These are phyloP conservation scores for Orbilia quercus DNA, from an alignment of 2,329 filamentous ascomycete species.

Conservation along the genomic window DNA sequence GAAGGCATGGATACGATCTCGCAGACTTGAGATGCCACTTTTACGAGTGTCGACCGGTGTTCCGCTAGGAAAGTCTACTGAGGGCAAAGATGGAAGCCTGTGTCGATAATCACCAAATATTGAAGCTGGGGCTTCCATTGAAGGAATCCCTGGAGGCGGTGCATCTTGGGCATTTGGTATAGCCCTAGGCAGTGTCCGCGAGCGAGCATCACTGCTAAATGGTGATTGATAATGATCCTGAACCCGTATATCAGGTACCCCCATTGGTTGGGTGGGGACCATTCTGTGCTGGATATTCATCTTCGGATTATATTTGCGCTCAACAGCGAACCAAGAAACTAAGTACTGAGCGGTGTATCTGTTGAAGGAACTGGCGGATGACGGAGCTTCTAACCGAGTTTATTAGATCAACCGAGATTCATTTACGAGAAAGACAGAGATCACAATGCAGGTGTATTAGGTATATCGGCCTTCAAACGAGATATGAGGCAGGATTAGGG, in stretches of 20 bases:
- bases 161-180: conserved; percentile 54
- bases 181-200: conserved; percentile 44
- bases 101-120: conserved; percentile 54
- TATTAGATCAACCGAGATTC: conserved; percentile 11
- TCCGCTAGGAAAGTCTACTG: conserved; percentile 25
- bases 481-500: background rate
- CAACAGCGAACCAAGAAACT: background rate
- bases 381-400: too few relatives aligned
- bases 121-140: conserved; percentile 48
- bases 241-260: conserved; percentile 53
- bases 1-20: conserved; percentile 48
- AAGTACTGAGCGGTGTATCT: background rate
- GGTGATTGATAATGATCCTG: conserved; percentile 47
- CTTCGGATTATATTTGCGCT: conserved; percentile 7
- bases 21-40: conserved; percentile 49
- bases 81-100: conserved; percentile 37
- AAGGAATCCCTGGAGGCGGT: conserved; percentile 43
- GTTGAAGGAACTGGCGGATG: background rate
- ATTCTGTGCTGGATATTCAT: conserved; percentile 56
- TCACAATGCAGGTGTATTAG: background rate
- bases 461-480: background rate
- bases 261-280: conserved; percentile 50
- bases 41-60: conserved; percentile 38
- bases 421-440: background rate
- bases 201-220: conserved; percentile 30